phyloP scores from a whole-genome alignment of 345 rosid genomes.

The Psidium friedrichsthalianum region DNA sequence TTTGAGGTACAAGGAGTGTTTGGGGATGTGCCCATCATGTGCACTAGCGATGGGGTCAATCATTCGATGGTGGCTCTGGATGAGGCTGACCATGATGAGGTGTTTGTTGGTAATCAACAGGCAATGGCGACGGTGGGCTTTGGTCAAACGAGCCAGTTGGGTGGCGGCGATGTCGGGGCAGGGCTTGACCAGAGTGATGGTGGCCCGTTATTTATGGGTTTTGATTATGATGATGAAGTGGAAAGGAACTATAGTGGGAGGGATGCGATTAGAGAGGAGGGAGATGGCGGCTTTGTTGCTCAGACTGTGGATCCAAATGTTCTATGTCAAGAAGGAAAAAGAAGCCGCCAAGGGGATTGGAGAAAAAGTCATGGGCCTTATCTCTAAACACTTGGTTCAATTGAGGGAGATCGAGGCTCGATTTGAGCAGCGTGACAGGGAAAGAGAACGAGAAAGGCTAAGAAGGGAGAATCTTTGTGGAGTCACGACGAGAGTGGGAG shows the following conservation, averaged over 20 bases:
- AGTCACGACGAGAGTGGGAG: constrained; percentile 41
- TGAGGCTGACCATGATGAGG: constrained; percentile 43
- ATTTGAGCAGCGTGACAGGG: constrained; percentile 42
- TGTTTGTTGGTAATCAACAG: constrained; percentile 18
- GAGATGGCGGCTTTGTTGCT: constrained; percentile 28
- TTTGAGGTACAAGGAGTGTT: constrained; percentile 64
- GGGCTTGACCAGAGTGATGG: constrained; percentile 52
- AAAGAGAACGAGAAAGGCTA: constrained; percentile 53
- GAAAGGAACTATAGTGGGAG: constrained; percentile 46
- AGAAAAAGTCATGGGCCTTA: constrained; percentile 47
- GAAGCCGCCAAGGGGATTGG: constrained; percentile 36
- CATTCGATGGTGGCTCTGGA: constrained; percentile 19
- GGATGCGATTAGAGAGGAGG: constrained; percentile 32
- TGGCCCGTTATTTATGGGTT: constrained; percentile 34
- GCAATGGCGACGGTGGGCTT: constrained; percentile 38
- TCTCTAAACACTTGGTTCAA: constrained; percentile 45
- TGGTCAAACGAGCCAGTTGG: constrained; percentile 40
- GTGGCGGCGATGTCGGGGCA: constrained; percentile 29
- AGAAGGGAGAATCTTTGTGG: constrained; percentile 30
- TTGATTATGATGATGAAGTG: constrained; percentile 57
- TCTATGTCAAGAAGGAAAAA: constrained; percentile 38
- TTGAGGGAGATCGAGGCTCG: constrained; percentile 54
- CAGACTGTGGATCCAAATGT: constrained; percentile 32
- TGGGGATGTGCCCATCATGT: constrained; percentile 44
- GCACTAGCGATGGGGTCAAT: constrained; percentile 19